These are phyloP conservation scores for Gypsophila paniculata DNA, from an alignment of 179 eudicot genomes.

Conservation along the genomic window DNA sequence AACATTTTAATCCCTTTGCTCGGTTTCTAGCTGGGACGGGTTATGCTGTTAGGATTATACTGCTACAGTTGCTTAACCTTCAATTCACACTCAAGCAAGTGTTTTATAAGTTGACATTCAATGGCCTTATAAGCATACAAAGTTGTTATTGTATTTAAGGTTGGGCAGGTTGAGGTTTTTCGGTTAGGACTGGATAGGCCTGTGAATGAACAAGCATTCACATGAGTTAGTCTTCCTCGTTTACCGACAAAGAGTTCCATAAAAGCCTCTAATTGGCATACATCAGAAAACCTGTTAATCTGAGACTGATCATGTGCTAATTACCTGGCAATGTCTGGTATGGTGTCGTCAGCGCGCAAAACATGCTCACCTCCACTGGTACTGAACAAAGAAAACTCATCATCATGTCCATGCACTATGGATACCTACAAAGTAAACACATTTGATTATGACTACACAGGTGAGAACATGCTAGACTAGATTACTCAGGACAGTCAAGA, in stretches of 20 bases:
- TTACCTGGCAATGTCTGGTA: conserved; percentile 55
- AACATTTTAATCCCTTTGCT: too few relatives aligned
- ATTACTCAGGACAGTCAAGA: neutral
- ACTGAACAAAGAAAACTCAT: conserved; percentile 54
- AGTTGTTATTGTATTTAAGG: neutral
- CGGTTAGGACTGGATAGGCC: neutral
- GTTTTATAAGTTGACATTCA: too few relatives aligned
- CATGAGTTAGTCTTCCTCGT: neutral
- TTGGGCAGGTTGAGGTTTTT: neutral
- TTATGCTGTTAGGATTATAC: neutral
- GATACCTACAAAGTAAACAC: conserved; percentile 44
- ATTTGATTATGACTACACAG: neutral
- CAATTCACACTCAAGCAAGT: too few relatives aligned
- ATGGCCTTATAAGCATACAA: neutral
- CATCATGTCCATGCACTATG: conserved; percentile 46
- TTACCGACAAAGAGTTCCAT: neutral
- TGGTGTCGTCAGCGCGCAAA: conserved; percentile 47
- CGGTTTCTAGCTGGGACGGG: neutral
- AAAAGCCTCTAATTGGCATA: neutral
- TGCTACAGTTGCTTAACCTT: neutral
- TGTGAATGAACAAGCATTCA: neutral
- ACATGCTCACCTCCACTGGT: conserved; percentile 43
- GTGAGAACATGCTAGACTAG: neutral
- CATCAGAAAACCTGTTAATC: neutral
- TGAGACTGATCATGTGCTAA: neutral